Base-by-base conservation (phyloP, 495 filamentous ascomycete genomes). In the Lasiosphaeria miniovina region DNA sequence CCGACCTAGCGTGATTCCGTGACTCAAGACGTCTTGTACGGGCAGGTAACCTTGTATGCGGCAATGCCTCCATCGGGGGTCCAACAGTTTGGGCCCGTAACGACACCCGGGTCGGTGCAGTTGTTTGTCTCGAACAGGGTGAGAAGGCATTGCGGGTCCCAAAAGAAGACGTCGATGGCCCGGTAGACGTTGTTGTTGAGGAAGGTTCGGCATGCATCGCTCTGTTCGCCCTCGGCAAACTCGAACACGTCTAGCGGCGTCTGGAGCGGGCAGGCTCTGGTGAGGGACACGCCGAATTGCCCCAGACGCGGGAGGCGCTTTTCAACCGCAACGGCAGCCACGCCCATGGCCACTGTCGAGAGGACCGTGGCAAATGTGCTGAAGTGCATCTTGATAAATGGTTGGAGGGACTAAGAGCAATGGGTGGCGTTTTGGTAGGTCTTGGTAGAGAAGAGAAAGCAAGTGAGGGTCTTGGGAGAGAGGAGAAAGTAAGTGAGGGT, bases 1-100 rank as follows among this genome's bases (percentile, higher is more conserved):
- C 24, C 24, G 24, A 24, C 24, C 24, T 24, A 2, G 24, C 24
- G 24, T 24, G 24, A 24, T 24, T 24, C 24, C 24, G 24, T 24
- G 24, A 24, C 24, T 46, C 12, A 46, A 46, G 43, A 46, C 12
- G 43, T 52, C 55, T 58, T 58, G 24, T 32, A 60, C 15, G 58
- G 58, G 31, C 58, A 60, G 5, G 50, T 54, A 8, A 40, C 58
- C 50, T 34, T 54, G 33, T 54, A 54, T 12, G 38, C 58, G 31
- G 32, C 52, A 34, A 60, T 48, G 12, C 58, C 58, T 34, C 58
- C 58, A 45, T 60, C 58, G 4, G 58, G 58, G 14, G 17, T 54
- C 58, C 58, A 60, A 40, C 58, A 60, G 38, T 36, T 35, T 1
- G 58, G 34, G 4, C 58, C 58, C 32, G 40, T 36, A 6, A 60